phyloP scores from a whole-genome alignment of 2,329 filamentous ascomycete species.

The Xylariaceae sp. region DNA sequence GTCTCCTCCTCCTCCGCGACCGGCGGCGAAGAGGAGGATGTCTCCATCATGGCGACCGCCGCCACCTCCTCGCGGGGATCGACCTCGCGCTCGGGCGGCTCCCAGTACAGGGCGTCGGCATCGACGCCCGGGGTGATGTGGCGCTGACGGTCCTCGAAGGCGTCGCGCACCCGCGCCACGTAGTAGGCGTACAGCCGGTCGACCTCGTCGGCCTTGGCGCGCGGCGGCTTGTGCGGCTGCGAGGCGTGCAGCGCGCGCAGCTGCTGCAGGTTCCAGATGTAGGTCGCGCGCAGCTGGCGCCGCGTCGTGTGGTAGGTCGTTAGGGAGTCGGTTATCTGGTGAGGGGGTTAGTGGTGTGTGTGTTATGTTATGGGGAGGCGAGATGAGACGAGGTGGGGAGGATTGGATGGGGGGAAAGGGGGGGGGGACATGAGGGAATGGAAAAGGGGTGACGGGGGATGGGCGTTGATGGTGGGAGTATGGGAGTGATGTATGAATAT shows the following conservation, averaged over 20 bases:
- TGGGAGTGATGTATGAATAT: no score
- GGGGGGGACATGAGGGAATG: no score
- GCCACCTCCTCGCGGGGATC: not conserved
- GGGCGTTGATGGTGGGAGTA: no score
- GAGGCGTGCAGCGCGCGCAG: conserved; percentile 22
- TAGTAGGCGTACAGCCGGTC: conserved; percentile 20
- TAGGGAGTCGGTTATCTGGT: conserved; percentile 28
- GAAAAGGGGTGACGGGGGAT: not conserved
- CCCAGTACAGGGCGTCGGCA: conserved; percentile 16
- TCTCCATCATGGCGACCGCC: no score
- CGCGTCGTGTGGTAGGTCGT: conserved; percentile 26
- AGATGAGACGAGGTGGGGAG: no score
- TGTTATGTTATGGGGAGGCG: not conserved
- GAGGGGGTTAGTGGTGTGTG: not conserved
- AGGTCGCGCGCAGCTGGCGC: conserved; percentile 24
- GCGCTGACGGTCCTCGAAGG: conserved; percentile 20
- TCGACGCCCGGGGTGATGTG: conserved; percentile 16
- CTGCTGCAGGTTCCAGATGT: conserved; percentile 30
- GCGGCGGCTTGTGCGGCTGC: conserved; percentile 7
- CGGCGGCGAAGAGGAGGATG: no score
- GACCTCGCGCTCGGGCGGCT: conserved; percentile 24
- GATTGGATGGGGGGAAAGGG: no score
- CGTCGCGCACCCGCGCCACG: conserved; percentile 17
- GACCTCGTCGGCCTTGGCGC: conserved; percentile 8
- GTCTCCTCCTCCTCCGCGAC: no score